Evolutionary conservation across 768 basidiomycete genomes (phyloP).

Genomic region (Tricholoma furcatifolium): DNA sequence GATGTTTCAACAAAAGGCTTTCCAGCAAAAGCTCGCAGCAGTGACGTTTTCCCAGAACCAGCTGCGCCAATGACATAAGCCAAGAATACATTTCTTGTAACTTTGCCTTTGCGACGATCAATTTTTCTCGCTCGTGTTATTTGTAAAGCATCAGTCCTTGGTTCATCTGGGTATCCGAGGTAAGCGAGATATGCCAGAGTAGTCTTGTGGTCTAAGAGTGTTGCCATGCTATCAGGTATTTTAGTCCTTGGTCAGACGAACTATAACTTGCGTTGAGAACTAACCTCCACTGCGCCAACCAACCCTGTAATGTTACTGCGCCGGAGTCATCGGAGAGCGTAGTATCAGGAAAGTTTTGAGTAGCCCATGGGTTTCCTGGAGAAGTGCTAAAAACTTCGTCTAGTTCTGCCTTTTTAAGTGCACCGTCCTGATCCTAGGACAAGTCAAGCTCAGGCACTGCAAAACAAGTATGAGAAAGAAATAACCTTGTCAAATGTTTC

Average conservation of each 20-base stretch:
- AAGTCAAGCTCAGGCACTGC: neutral
- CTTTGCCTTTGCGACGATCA: constrained; percentile 85
- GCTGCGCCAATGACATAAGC: constrained; percentile 95
- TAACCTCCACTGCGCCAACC: constrained; percentile 98
- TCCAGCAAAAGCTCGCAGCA: constrained; percentile 82
- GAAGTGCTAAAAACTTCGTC: constrained; percentile 91
- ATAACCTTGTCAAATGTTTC: constrained; percentile 89
- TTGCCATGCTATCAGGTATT: constrained; percentile 76
- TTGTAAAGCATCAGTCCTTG: constrained; percentile 80
- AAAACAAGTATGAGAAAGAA: neutral
- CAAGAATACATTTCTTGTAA: constrained; percentile 87
- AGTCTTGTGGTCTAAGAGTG: constrained; percentile 88
- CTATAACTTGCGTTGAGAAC: constrained; percentile 11
- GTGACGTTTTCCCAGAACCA: constrained; percentile 90
- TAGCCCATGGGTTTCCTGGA: constrained; percentile 95
- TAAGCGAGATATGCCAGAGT: constrained; percentile 95
- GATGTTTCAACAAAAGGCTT: constrained; percentile 74
- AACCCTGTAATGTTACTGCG: constrained; percentile 93
- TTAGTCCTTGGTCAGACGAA: neutral
- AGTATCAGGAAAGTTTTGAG: constrained; percentile 88
- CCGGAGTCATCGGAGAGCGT: constrained; percentile 86
- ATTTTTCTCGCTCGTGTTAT: constrained; percentile 82
- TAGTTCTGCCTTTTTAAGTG: constrained; percentile 79
- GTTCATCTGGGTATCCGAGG: constrained; percentile 82
- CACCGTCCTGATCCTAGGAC: constrained; percentile 89